Conservation (phyloP, 2,329 filamentous ascomycete genomes). For the Alternaria infectoria region DNA sequence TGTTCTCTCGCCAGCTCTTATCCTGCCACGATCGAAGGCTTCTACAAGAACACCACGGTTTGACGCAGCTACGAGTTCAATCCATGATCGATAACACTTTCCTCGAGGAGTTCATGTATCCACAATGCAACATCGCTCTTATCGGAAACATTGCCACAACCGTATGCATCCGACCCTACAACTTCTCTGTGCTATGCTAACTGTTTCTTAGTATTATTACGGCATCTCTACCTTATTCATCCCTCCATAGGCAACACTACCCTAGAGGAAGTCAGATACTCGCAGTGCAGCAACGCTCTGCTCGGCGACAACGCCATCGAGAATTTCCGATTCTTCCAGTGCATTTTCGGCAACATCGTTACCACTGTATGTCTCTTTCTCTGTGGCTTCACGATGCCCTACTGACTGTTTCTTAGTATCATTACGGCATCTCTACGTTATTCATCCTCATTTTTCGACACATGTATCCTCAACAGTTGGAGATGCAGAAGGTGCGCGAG, state of each 20-base stretch:
- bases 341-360: too few species aligned
- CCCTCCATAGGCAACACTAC: neutral
- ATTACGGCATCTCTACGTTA: too few species aligned
- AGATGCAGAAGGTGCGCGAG: neutral
- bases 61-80: neutral
- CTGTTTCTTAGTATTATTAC: neutral
- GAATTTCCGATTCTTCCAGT: too few species aligned
- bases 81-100: neutral
- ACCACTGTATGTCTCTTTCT: too few species aligned
- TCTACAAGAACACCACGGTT: too few species aligned
- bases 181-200: too few species aligned
- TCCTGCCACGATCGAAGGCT: neutral
- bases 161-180: neutral
- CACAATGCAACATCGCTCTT: neutral
- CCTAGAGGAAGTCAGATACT: neutral
- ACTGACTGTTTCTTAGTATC: too few species aligned
- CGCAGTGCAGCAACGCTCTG: too few species aligned
- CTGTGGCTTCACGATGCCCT: fast-evolving
- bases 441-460: too few species aligned
- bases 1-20: neutral
- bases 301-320: too few species aligned
- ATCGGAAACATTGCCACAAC: neutral
- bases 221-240: neutral
- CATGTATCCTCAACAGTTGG: too few species aligned
- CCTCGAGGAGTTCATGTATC: too few species aligned